Conservation (phyloP, 2,329 filamentous ascomycete genomes). For the Paraphoma sp. region DNA sequence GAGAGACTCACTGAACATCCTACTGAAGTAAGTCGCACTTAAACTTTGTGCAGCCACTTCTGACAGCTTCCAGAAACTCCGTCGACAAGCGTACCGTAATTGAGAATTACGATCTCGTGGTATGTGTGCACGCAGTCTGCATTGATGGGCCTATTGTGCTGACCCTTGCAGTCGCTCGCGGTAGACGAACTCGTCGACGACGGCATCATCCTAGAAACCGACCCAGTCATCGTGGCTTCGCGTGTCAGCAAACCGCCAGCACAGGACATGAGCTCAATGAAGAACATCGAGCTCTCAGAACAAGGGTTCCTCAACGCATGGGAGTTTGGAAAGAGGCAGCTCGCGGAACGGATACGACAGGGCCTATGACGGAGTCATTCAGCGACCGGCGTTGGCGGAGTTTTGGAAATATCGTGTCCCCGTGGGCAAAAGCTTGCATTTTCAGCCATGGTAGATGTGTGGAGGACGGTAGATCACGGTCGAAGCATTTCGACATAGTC, state of each 20-base stretch:
- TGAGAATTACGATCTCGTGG: conserved; percentile 96
- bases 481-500: too few relatives aligned
- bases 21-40: conserved; percentile 81
- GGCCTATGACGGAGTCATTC: conserved; percentile 52
- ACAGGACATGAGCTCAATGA: conserved; percentile 85
- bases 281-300: conserved; percentile 94
- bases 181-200: conserved; percentile 76
- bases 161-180: conserved; percentile 87
- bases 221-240: conserved; percentile 91
- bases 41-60: not conserved
- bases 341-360: conserved; percentile 89
- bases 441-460: conserved; percentile 8
- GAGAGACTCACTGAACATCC: conserved; percentile 84
- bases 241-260: conserved; percentile 90
- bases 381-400: conserved; percentile 42
- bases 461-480: too few relatives aligned
- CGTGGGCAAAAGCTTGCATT: conserved; percentile 10
- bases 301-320: conserved; percentile 94
- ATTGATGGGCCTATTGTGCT: conserved; percentile 46
- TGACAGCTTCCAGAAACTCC: conserved; percentile 70
- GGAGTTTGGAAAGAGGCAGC: conserved; percentile 89
- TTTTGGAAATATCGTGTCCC: conserved; percentile 24
- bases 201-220: conserved; percentile 95
- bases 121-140: conserved; percentile 21
- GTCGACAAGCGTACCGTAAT: conserved; percentile 97